These are phyloP conservation scores for Aspergillus cavernicola DNA, from an alignment of 495 filamentous ascomycete species.

Conservation along the genomic window DNA sequence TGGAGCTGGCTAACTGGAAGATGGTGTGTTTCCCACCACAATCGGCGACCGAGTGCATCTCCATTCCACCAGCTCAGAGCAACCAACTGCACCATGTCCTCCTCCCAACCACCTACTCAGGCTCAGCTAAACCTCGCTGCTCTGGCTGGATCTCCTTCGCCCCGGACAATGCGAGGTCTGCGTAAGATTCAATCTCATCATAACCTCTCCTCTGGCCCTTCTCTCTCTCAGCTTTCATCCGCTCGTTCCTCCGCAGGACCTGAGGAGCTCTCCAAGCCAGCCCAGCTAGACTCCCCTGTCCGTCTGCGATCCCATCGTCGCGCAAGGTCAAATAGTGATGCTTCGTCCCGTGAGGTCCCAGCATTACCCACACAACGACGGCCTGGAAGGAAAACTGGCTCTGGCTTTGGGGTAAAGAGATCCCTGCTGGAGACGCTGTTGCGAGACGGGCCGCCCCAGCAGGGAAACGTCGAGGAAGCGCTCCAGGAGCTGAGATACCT, in stretches of 20 bases:
- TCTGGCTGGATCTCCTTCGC: conserved; percentile 40
- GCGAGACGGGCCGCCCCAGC: conserved; percentile 69
- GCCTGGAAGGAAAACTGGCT: conserved; percentile 50
- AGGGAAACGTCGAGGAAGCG: conserved; percentile 60
- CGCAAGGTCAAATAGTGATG: conserved; percentile 72
- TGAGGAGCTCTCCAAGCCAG: conserved; percentile 17
- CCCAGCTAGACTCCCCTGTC: conserved; percentile 22
- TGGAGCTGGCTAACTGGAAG: conserved; percentile 11
- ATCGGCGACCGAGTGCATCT: not conserved
- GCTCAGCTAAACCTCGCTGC: conserved; percentile 28
- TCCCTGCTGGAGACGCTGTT: conserved; percentile 61
- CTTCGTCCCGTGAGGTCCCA: conserved; percentile 41
- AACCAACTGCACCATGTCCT: conserved; percentile 13
- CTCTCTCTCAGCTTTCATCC: conserved; percentile 36
- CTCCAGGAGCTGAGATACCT: conserved; percentile 72
- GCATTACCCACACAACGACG: conserved; percentile 42
- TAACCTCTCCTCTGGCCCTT: conserved; percentile 36
- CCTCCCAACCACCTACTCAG: conserved; percentile 20
- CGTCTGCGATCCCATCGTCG: conserved; percentile 48
- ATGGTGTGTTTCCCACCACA: conserved; percentile 12
- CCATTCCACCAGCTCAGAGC: not conserved
- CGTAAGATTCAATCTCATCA: conserved; percentile 54
- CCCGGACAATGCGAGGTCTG: conserved; percentile 45
- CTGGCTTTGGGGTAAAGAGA: conserved; percentile 54
- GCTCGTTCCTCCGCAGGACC: conserved; percentile 24